phyloP scores from a whole-genome alignment of 345 rosid genomes.

The Psidium guajava region DNA sequence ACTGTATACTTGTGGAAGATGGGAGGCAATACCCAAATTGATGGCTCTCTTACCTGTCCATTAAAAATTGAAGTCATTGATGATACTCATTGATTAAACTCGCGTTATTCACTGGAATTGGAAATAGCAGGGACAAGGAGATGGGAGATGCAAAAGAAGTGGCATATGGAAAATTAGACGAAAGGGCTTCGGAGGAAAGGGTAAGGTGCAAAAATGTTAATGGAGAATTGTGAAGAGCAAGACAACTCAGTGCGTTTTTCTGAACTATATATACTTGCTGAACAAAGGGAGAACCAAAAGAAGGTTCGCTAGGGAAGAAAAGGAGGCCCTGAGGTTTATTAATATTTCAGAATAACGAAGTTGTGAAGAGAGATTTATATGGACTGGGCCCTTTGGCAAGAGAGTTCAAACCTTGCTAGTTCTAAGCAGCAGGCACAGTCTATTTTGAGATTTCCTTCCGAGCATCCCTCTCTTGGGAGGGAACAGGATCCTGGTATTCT shows the following conservation, averaged over 20 bases:
- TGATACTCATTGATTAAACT: slow-evolving; percentile 51
- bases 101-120: slow-evolving; percentile 13
- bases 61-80: slow-evolving; percentile 54
- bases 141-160: slow-evolving; percentile 14
- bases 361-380: slow-evolving; percentile 44
- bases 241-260: slow-evolving; percentile 8
- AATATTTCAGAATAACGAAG: slow-evolving; percentile 38
- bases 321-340: slow-evolving; percentile 61
- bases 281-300: slow-evolving; percentile 4
- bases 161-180: slow-evolving; percentile 25
- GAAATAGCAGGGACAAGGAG: slow-evolving; percentile 18
- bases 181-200: slow-evolving; percentile 27
- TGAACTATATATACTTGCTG: not conserved
- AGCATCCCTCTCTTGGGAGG: slow-evolving; percentile 1
- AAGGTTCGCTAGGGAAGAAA: slow-evolving; percentile 41
- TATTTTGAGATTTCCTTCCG: slow-evolving; percentile 9
- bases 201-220: slow-evolving; percentile 3
- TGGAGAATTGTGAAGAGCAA: not conserved
- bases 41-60: slow-evolving; percentile 23
- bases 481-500: slow-evolving; percentile 17
- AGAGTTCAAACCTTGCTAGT: slow-evolving; percentile 38
- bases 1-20: not conserved
- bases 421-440: slow-evolving; percentile 29
- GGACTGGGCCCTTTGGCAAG: slow-evolving; percentile 32
- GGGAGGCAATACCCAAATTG: slow-evolving; percentile 12